phyloP scores from a whole-genome alignment of 495 filamentous ascomycete genomes.

The Lentithecium fluviatile region DNA sequence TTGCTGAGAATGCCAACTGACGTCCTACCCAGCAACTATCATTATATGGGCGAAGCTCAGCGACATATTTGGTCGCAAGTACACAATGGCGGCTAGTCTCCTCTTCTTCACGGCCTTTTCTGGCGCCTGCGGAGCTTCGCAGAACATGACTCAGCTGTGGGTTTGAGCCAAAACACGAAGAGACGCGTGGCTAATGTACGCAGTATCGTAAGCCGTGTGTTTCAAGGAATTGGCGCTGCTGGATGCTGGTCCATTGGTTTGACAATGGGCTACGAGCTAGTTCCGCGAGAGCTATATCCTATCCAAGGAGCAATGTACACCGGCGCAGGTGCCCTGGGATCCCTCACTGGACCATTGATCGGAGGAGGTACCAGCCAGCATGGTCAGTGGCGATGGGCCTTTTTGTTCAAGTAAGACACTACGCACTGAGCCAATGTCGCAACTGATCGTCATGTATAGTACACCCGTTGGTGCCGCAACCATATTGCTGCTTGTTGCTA shows the following conservation, averaged over 20 bases:
- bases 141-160: slow-evolving; percentile 1
- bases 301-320: not conserved
- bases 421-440: too few relatives aligned
- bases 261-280: not conserved
- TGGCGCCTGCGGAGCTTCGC: not conserved
- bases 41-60: slow-evolving; percentile 8
- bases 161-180: too few relatives aligned
- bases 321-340: not conserved
- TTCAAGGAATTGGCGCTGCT: slow-evolving; percentile 1
- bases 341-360: not conserved
- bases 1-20: too few relatives aligned
- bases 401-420: not conserved
- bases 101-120: not conserved
- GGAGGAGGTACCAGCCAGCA: not conserved
- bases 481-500: not conserved
- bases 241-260: not conserved
- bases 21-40: not conserved
- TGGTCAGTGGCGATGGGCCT: not conserved
- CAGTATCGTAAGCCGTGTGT: not conserved
- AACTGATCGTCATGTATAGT: too few relatives aligned
- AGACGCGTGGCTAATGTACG: not conserved
- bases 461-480: not conserved
- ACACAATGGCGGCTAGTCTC: not conserved
- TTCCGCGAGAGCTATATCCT: not conserved
- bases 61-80: slow-evolving; percentile 1